Conservation (phyloP, 495 filamentous ascomycete species). For the Sabuloglossum arenarium region DNA sequence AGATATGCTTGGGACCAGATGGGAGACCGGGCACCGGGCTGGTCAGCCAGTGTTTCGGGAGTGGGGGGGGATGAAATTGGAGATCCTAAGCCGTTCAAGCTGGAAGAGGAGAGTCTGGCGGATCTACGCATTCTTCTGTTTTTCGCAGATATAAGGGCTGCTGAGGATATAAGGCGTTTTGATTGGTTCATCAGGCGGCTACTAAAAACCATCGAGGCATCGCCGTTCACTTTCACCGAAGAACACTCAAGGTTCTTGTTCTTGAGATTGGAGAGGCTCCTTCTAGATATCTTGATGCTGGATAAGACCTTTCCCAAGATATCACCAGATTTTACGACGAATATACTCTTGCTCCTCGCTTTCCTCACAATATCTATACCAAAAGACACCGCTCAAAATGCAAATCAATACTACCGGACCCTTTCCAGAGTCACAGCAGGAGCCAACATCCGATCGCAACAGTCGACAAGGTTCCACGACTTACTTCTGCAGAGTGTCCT, state of each 20-base stretch:
- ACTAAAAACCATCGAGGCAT: slow-evolving; percentile 10
- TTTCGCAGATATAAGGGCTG: slow-evolving; percentile 13
- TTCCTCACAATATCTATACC: slow-evolving; percentile 25
- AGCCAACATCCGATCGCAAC: slow-evolving; percentile 12
- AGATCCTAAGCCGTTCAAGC: background rate
- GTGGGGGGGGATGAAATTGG: background rate
- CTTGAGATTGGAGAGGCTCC: slow-evolving; percentile 1
- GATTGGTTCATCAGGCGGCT: slow-evolving; percentile 16
- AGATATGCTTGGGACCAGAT: slow-evolving; percentile 46
- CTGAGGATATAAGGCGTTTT: slow-evolving; percentile 16
- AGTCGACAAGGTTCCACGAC: slow-evolving; percentile 13
- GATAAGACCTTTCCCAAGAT: background rate
- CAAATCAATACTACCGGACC: slow-evolving; percentile 8
- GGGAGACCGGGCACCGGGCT: slow-evolving; percentile 6
- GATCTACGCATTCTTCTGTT: slow-evolving; percentile 18
- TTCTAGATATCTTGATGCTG: background rate
- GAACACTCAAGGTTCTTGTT: background rate
- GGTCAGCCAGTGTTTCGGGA: background rate
- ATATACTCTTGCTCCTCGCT: slow-evolving; percentile 20
- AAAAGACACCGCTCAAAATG: slow-evolving; percentile 25
- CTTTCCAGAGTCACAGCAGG: slow-evolving; percentile 2
- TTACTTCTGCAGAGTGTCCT: slow-evolving; percentile 20
- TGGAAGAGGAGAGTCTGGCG: slow-evolving; percentile 4
- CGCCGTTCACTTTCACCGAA: background rate
- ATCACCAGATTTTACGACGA: slow-evolving; percentile 4